Evolutionary conservation across 768 basidiomycete species (phyloP).

Genomic region (Trametes cubensis): DNA sequence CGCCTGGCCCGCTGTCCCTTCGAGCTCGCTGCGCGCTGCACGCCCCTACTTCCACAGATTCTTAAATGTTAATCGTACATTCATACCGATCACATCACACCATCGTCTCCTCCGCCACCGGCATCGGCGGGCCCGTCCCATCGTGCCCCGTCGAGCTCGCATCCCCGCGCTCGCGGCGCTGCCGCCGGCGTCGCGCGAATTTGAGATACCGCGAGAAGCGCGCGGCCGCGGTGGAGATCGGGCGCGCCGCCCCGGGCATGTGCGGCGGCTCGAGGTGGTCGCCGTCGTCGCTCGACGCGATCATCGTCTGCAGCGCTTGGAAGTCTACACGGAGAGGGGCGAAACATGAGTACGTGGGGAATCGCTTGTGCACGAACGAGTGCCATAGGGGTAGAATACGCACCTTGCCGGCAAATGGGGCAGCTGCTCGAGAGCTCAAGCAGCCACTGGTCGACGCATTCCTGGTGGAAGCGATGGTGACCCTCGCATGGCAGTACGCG

Average conservation of each 20-base stretch:
- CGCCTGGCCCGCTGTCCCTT: no score
- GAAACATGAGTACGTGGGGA: no score
- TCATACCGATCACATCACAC: background rate
- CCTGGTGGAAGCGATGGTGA: constrained; percentile 86
- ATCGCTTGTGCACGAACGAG: no score
- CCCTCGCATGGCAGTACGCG: constrained; percentile 91
- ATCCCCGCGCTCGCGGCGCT: constrained; percentile 20
- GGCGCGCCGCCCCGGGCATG: constrained; percentile 19
- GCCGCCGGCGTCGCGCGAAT: constrained; percentile 33
- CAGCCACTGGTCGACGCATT: constrained; percentile 93
- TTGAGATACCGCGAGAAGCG: constrained; percentile 40
- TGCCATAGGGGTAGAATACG: constrained; percentile 19
- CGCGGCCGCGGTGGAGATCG: constrained; percentile 30
- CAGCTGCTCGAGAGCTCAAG: constrained; percentile 88
- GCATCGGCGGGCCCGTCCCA: constrained; percentile 30
- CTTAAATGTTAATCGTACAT: constrained; percentile 9
- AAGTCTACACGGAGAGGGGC: constrained; percentile 30
- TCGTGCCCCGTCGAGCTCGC: constrained; percentile 26
- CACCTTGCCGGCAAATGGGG: constrained; percentile 91
- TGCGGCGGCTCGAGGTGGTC: constrained; percentile 28
- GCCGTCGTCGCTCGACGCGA: constrained; percentile 26
- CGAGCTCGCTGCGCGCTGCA: background rate
- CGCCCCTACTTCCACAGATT: background rate
- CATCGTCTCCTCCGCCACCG: constrained; percentile 26
- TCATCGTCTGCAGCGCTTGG: constrained; percentile 39